A percentile compares a stretch with the other conserved stretches of the same genome.
phyloP scores from a whole-genome alignment of 164 flowering plant genomes.

The Berberis thunbergii region DNA sequence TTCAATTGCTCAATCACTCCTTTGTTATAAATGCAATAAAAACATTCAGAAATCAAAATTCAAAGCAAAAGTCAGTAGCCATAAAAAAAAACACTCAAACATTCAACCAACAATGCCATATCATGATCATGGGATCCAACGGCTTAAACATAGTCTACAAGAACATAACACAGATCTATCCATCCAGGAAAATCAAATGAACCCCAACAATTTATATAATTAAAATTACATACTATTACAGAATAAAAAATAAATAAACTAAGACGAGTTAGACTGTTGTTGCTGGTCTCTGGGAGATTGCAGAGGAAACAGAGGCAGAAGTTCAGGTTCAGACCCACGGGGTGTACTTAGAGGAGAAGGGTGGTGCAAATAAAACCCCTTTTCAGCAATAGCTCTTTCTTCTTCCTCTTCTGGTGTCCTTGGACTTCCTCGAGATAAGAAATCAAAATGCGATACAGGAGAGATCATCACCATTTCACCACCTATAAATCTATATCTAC shows the following conservation, averaged over 20 bases:
- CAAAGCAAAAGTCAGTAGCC: no score
- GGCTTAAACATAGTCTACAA: background rate
- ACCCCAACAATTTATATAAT: background rate
- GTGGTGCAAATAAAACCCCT: slow-evolving; percentile 51
- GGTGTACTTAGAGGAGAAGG: slow-evolving; percentile 39
- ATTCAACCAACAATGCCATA: no score
- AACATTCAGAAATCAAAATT: no score
- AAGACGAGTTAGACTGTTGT: background rate
- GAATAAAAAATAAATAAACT: no score
- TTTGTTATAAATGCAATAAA: no score
- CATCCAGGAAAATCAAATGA: background rate
- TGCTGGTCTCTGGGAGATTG: slow-evolving; percentile 13
- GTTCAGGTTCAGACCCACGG: slow-evolving; percentile 38
- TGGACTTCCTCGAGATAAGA: slow-evolving; percentile 29
- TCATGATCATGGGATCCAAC: no score
- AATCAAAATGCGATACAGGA: slow-evolving; percentile 50
- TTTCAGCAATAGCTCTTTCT: slow-evolving; percentile 42
- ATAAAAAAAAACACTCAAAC: no score
- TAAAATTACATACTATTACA: background rate
- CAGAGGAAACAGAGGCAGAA: slow-evolving; percentile 51
- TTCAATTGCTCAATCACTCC: no score
- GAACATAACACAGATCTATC: background rate
- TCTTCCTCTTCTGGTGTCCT: slow-evolving; percentile 30
- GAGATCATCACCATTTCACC: slow-evolving; percentile 22
- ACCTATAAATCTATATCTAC: slow-evolving; percentile 5